Percentiles rank a stretch among this genome's conserved stretches.
Conservation (phyloP, 2,329 filamentous ascomycete genomes). For the Fusarium siculi region DNA sequence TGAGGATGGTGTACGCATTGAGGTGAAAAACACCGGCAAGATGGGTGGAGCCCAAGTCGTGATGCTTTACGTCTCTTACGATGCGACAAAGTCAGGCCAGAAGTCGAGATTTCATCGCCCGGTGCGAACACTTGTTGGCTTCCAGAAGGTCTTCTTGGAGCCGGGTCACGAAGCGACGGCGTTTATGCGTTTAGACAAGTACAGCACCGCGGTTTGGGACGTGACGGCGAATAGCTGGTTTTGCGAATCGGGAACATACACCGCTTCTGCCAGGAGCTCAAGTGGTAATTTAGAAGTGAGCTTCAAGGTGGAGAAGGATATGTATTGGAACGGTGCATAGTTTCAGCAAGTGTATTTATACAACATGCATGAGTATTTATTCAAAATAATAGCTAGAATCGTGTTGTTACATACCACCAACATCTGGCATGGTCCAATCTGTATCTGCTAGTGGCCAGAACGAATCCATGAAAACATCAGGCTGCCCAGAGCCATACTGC, state of each 20-base stretch:
- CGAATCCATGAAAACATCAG: slow-evolving; percentile 26
- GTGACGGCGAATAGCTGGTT: background rate
- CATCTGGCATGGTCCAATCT: slow-evolving; percentile 1
- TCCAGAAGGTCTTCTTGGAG: slow-evolving; percentile 7
- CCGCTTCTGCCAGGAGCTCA: background rate
- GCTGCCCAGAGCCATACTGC: background rate
- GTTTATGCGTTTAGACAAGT: background rate
- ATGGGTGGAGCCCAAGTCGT: slow-evolving; percentile 14
- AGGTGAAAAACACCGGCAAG: slow-evolving; percentile 1
- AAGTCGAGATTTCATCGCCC: slow-evolving; percentile 17
- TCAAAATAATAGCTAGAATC: fast-evolving
- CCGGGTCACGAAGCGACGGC: background rate
- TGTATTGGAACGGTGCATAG: slow-evolving; percentile 12
- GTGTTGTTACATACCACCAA: background rate
- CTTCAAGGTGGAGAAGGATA: slow-evolving; percentile 1
- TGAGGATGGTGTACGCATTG: background rate
- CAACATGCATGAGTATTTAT: too few relatives aligned
- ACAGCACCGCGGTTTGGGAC: slow-evolving; percentile 21
- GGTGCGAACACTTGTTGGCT: background rate
- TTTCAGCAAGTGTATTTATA: too few relatives aligned
- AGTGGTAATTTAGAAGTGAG: background rate
- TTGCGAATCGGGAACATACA: slow-evolving; percentile 14
- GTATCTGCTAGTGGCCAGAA: slow-evolving; percentile 16
- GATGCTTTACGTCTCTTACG: slow-evolving; percentile 9
- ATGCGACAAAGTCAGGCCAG: background rate